phyloP scores from a whole-genome alignment of 352 stramenopile species.

The Globisporangium polare region DNA sequence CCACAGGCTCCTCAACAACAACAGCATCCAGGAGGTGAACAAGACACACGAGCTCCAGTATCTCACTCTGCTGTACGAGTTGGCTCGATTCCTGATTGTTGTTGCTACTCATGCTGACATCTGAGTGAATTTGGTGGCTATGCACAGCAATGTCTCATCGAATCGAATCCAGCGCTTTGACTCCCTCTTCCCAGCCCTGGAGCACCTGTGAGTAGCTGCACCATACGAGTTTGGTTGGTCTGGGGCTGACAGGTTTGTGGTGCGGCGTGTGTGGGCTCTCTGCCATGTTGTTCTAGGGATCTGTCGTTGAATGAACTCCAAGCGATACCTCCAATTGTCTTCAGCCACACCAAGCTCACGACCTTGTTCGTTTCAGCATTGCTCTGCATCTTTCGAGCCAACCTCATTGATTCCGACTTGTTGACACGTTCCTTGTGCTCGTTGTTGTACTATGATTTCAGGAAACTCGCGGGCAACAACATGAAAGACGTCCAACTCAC shows the following conservation, averaged over 20 bases:
- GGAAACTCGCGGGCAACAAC: conserved; percentile 1
- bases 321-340: conserved; percentile 1
- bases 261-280: no score
- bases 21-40: neutral
- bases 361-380: no score
- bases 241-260: no score
- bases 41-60: neutral
- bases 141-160: neutral
- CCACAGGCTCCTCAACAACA: conserved; percentile 6
- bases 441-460: no score
- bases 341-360: conserved; percentile 1
- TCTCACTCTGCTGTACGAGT: neutral
- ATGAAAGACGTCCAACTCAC: conserved; percentile 3
- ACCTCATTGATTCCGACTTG: no score
- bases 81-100: no score
- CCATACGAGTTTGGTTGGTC: no score
- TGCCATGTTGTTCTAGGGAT: neutral
- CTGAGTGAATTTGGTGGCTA: no score
- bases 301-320: neutral
- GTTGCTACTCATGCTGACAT: no score
- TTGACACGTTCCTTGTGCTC: no score
- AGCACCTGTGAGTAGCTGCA: neutral
- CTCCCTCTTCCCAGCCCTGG: neutral
- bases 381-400: no score
- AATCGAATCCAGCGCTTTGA: conserved; percentile 6